Conservation (phyloP, 2,329 filamentous ascomycete species). For the Colletotrichum neosansevieriae region DNA sequence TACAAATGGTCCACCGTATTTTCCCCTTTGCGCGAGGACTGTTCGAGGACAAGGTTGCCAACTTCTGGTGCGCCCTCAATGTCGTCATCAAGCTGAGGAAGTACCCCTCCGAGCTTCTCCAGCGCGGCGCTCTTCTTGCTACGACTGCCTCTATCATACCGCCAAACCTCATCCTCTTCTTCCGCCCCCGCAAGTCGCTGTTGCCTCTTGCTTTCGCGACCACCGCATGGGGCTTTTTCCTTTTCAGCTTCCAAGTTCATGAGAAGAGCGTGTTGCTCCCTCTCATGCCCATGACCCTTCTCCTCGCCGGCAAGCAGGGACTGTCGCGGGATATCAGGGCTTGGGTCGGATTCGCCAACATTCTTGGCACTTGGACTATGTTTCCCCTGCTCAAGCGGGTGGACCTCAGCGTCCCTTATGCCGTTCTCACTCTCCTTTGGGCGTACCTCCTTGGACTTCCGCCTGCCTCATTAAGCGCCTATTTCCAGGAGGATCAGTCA, state of each 20-base stretch:
- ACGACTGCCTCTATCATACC: constrained; percentile 83
- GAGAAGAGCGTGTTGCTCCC: constrained; percentile 97
- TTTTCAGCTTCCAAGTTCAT: constrained; percentile 98
- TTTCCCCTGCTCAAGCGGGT: constrained; percentile 91
- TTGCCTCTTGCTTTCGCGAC: constrained; percentile 84
- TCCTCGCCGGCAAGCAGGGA: constrained; percentile 83
- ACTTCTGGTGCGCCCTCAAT: constrained; percentile 96
- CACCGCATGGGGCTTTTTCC: constrained; percentile 95
- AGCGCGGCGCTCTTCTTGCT: constrained; percentile 78
- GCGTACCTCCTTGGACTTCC: constrained; percentile 90
- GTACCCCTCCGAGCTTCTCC: constrained; percentile 78
- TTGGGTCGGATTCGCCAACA: constrained; percentile 97
- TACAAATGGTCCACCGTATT: constrained; percentile 89
- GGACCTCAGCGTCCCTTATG: constrained; percentile 85
- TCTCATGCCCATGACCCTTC: constrained; percentile 90
- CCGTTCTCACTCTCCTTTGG: constrained; percentile 88
- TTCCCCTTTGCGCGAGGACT: constrained; percentile 96
- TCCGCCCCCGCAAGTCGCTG: constrained; percentile 80
- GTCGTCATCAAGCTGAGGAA: constrained; percentile 87
- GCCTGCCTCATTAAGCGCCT: constrained; percentile 78
- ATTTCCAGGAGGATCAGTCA: constrained; percentile 66
- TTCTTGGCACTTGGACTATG: constrained; percentile 91
- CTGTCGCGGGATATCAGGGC: constrained; percentile 81
- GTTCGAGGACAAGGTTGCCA: constrained; percentile 99
- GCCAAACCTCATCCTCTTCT: constrained; percentile 82